Conservation (phyloP, 139 green algal genomes). For the Chlorella sp. region DNA sequence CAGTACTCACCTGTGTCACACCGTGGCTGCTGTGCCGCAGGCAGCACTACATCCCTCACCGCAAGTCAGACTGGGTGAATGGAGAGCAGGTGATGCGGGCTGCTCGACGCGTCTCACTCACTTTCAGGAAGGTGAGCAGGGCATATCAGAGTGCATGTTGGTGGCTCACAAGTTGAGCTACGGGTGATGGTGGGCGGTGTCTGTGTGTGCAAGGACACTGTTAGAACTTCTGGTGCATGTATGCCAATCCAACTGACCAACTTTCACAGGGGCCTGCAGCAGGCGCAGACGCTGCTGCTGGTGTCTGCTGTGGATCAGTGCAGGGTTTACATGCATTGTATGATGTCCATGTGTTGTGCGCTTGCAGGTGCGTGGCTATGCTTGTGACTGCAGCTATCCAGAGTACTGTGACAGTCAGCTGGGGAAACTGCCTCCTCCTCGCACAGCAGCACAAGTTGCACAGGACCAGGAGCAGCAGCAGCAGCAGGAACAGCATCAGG, state of each 20-base stretch:
- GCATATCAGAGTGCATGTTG: not conserved
- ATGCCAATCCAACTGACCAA: too few relatives aligned
- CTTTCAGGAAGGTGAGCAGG: slow-evolving; percentile 51
- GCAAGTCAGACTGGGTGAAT: slow-evolving; percentile 56
- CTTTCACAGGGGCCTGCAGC: too few relatives aligned
- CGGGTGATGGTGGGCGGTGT: not conserved
- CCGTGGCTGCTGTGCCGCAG: too few relatives aligned
- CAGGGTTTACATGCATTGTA: too few relatives aligned
- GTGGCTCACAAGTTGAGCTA: not conserved
- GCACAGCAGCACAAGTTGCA: slow-evolving; percentile 24
- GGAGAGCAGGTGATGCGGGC: slow-evolving; percentile 17
- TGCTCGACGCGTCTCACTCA: slow-evolving; percentile 65
- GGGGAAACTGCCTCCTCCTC: slow-evolving; percentile 57
- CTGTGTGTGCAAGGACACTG: not conserved
- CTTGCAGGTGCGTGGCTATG: slow-evolving; percentile 32
- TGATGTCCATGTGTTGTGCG: not conserved
- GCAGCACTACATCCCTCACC: slow-evolving; percentile 94
- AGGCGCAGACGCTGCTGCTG: too few relatives aligned
- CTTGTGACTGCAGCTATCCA: slow-evolving; percentile 78
- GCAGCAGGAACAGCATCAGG: too few relatives aligned
- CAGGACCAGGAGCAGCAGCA: too few relatives aligned
- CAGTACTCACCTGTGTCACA: too few relatives aligned
- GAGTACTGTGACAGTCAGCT: slow-evolving; percentile 84
- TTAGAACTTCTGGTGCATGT: not conserved
- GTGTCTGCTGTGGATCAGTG: too few relatives aligned